Evolutionary conservation across 805 yeast genomes (phyloP), one percentile per base, ranked within the genome.

Genomic region (Yarrowia sp.): DNA sequence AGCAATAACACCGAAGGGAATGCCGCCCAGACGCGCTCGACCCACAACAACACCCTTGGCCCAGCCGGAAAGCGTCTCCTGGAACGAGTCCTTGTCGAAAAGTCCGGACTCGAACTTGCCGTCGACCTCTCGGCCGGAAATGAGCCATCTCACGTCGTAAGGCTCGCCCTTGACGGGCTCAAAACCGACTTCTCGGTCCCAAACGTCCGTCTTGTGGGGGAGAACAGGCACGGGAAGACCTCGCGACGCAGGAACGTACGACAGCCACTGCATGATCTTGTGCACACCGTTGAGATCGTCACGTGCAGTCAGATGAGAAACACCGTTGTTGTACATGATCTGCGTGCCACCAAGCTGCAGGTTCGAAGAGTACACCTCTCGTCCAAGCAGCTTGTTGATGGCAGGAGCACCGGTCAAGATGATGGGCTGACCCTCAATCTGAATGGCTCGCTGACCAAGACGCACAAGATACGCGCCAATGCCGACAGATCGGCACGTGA

Each of bases 401-500:
- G 99, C 97, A 59, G 97, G 97, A 63, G 99, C 99, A 82, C 99
- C 99, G 62, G 99, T 94, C 72, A 94, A 85, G 68, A 94, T 93
- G 69, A 94, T 90, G 62, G 99, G 99, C 78, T 94, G 98, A 42
- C 99, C 99, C 76, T 94, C 97, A 70, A 94, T 88, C 79, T 94
- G 99, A 70, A 94, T 92, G 42, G 98, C 96, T 81, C 99, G 88
- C 81, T 94, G 98, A 71, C 99, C 99, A 68, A 94, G 82, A 77
- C 99, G 88, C 41, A 94, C 99, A 73, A 94, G 81, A 74, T 94
- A 94, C 47, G 99, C 99, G 80, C 99, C 99, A 75, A 94, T 94
- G 86, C 99, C 99, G 71, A 94, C 99, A 59, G 98, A 92, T 82
- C 99, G 87, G 80, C 98, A 92, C n/a, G 99, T 94, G 62, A 94